Evolutionary conservation across 768 basidiomycete species (phyloP).

Genomic region (Mycena rosella): DNA sequence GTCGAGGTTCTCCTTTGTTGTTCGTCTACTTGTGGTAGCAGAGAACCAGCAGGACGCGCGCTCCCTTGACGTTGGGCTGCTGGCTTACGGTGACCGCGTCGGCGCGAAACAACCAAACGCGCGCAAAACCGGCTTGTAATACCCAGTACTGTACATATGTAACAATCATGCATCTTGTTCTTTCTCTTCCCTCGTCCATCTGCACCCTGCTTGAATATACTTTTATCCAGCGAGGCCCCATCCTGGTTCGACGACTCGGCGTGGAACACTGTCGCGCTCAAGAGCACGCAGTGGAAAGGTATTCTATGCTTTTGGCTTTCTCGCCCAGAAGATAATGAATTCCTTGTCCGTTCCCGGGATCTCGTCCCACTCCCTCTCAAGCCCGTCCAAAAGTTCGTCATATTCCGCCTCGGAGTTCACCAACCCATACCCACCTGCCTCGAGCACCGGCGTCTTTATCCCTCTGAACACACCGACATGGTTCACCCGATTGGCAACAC

Average conservation of each 20-base stretch:
- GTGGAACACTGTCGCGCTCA: too few relatives aligned
- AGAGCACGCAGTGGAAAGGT: not conserved
- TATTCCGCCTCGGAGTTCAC: slow-evolving; percentile 29
- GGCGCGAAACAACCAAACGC: too few relatives aligned
- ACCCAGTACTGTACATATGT: too few relatives aligned
- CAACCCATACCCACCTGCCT: slow-evolving; percentile 28
- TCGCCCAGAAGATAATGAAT: slow-evolving; percentile 23
- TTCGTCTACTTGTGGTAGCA: not conserved
- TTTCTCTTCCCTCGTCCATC: too few relatives aligned
- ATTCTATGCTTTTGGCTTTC: too few relatives aligned
- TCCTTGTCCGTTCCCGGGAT: slow-evolving; percentile 34
- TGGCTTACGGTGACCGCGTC: not conserved
- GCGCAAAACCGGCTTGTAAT: too few relatives aligned
- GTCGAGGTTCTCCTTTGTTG: not conserved
- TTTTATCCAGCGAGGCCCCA: too few relatives aligned
- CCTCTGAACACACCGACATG: slow-evolving; percentile 24
- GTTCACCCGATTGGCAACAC: slow-evolving; percentile 4
- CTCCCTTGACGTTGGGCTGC: not conserved
- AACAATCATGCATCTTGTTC: too few relatives aligned
- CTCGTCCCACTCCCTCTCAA: slow-evolving; percentile 34
- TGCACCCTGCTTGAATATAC: too few relatives aligned
- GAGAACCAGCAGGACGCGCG: not conserved
- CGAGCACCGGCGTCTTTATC: slow-evolving; percentile 28
- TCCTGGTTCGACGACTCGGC: too few relatives aligned
- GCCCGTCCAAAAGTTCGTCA: slow-evolving; percentile 30